Evolutionary conservation across 2,329 filamentous ascomycete species (phyloP).

Genomic region (Trichoderma asperellum): DNA sequence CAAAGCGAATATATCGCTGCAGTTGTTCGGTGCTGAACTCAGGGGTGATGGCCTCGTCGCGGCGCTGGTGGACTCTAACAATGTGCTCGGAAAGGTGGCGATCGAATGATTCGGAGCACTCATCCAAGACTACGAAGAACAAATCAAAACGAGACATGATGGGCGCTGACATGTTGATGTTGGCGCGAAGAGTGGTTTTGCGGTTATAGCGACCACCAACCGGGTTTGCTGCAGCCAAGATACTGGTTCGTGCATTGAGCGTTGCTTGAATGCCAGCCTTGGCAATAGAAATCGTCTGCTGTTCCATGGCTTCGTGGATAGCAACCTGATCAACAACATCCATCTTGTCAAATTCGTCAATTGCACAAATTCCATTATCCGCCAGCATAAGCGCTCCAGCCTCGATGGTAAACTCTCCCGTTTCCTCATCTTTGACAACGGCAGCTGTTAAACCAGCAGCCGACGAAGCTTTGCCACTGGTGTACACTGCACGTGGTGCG

Average conservation of each 20-base stretch:
- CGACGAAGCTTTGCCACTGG: constrained; percentile 95
- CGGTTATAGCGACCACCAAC: constrained; percentile 97
- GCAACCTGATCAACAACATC: constrained; percentile 95
- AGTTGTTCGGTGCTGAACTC: constrained; percentile 96
- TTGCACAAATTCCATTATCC: constrained; percentile 95
- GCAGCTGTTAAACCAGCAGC: constrained; percentile 96
- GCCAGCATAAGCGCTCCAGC: constrained; percentile 97
- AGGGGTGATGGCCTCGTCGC: constrained; percentile 87
- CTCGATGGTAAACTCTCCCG: constrained; percentile 97
- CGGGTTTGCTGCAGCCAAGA: constrained; percentile 94
- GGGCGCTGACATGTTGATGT: constrained; percentile 98
- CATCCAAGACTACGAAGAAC: constrained; percentile 96
- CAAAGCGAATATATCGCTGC: constrained; percentile 96
- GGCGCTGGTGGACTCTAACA: constrained; percentile 87
- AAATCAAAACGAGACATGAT: constrained; percentile 99
- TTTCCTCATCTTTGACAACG: constrained; percentile 97
- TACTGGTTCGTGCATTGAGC: constrained; percentile 91
- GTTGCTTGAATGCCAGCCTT: constrained; percentile 99
- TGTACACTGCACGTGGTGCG: constrained; percentile 95
- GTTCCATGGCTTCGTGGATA: constrained; percentile 99
- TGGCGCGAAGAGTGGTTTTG: constrained; percentile 88
- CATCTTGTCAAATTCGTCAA: constrained; percentile 99
- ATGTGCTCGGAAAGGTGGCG: constrained; percentile 93
- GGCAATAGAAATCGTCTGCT: constrained; percentile 98
- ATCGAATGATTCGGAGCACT: constrained; percentile 91